Base-by-base conservation (phyloP, 768 basidiomycete genomes). In the Tulasnella sp. region DNA sequence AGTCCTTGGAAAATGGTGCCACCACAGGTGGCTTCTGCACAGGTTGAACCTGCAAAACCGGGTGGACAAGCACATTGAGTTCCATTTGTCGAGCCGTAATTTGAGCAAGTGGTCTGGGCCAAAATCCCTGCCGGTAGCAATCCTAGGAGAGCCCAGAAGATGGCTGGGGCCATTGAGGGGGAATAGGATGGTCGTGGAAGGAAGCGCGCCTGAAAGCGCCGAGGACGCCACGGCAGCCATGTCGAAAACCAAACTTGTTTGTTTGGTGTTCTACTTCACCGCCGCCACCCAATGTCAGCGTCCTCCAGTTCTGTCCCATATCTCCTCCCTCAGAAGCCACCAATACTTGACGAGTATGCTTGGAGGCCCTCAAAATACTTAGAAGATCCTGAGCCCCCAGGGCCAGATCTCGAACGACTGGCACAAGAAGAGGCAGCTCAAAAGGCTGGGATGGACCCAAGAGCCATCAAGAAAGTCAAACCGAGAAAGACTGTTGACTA, bases 401-500 rank as follows among this genome's bases (percentile, higher is more conserved):
- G 91, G 2, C 91, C 91, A 67, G 96, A 96, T 81, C 92, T 94
- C 79, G 87, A 89, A 6, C 91, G 91, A 83, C 83, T 91, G 70
- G 87, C 96, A 81, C 90, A 91, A 79, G 94, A 96, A 82, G 86
- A 93, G 79, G 93, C 93, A 1, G 90, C 88, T 81, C 90, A 89
- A 39, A 86, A 90, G 82, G 85, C 89, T 81, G 81, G 82, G 40
- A 86, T 93, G 80, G 94, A 95, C 81, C 93, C 94, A 3, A 93
- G 93, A 83, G 86, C 90, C 23, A 88, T 92, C 80, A 97, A 95
- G 88, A 96, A 95, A 87, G 96, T 93, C 70, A 89, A 95, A 79
- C 96, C 98, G 29, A 86, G 96, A 76, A 86, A 95, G 85, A 98
- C 98, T 26, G 96, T 99, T 16, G 98, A 99, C 84, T 99, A 96